Percentiles rank a stretch among this genome's conserved stretches.
These are phyloP conservation scores for Clitoria ternatea DNA, from an alignment of 306 rosid species.

Conservation along the genomic window DNA sequence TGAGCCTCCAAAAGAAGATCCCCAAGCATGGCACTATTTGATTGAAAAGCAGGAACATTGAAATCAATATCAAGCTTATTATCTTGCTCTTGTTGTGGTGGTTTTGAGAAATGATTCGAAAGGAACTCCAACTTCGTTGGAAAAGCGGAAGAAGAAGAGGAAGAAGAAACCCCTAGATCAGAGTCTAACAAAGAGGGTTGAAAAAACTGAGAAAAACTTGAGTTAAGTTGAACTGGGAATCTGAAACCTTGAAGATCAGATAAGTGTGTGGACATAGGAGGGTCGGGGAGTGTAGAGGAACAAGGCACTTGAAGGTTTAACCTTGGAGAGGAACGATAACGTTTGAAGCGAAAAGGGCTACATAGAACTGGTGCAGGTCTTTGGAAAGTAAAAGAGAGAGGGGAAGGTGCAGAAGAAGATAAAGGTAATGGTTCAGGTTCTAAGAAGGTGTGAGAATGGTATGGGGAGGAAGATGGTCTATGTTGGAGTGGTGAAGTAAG, in stretches of 20 bases:
- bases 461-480: conserved; percentile 13
- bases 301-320: conserved; percentile 22
- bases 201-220: conserved; percentile 30
- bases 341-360: conserved; percentile 45
- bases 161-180: conserved; percentile 17
- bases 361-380: conserved; percentile 51
- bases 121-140: conserved; percentile 54
- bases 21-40: conserved; percentile 38
- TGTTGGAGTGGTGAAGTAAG: conserved; percentile 45
- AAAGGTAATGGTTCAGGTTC: conserved; percentile 17
- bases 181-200: conserved; percentile 41
- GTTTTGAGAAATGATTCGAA: conserved; percentile 55
- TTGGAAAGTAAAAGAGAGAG: conserved; percentile 56
- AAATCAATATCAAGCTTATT: conserved; percentile 26
- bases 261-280: background rate
- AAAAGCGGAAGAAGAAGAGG: conserved; percentile 15
- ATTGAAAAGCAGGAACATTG: conserved; percentile 23
- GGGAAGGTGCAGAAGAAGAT: conserved; percentile 23
- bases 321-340: conserved; percentile 14
- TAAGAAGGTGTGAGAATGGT: conserved; percentile 20
- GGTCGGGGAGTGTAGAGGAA: background rate
- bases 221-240: conserved; percentile 37
- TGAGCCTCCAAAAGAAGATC: conserved; percentile 60
- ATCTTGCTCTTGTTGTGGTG: conserved; percentile 21
- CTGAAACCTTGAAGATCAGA: conserved; percentile 37